Evolutionary conservation across 2,329 filamentous ascomycete species (phyloP), one percentile per base, ranked within the genome.

Genomic region (Aspergillus carbonarius): DNA sequence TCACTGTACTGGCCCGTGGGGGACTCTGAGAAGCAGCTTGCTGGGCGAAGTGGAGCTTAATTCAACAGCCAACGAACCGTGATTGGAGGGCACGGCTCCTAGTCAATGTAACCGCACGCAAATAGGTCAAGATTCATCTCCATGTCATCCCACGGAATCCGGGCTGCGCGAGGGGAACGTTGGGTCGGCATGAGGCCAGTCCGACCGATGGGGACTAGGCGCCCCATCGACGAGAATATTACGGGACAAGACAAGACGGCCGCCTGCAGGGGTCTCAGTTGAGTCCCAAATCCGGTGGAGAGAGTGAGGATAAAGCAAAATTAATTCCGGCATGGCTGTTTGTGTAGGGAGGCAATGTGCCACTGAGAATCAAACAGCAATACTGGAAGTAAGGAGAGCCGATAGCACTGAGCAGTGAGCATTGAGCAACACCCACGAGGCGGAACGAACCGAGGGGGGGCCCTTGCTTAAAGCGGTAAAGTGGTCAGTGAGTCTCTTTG

Each of bases 181-280:
- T 44, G 37, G 23, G 34, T 54, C 17, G 32, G 35, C 23, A 49
- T 13, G 35, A 27, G 20, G 30, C 34, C 23, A 56, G 35, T 18
- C n/a, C 17, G 25, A 27, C 20, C 35, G 39, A 51, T 23, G 32
- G 17, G 18, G 37, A 27, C 35, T 37, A 35, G 35, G 20, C 37
- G 20, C 48, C 52, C 46, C 30, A 35, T 48, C 35, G 50, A 57
- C 55, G 60, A 60, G 48, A 63, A 63, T 60, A 39, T 58, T 61
- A 58, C 60, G 53, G 53, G 40, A 53, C 40, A 17, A 23, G 9
- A 58, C 42, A 15, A 18, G 44, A 53, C 13, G 25, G 40, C 15
- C 8, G 51, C 37, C 20, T 20, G 34, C 46, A 53, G 15, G 47
- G 17, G 52, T 37, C 47, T 51, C 37, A 42, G 34, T 56, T 15